These are phyloP conservation scores for Friedmanniomyces simplex DNA, from an alignment of 495 filamentous ascomycete genomes.

Conservation along the genomic window DNA sequence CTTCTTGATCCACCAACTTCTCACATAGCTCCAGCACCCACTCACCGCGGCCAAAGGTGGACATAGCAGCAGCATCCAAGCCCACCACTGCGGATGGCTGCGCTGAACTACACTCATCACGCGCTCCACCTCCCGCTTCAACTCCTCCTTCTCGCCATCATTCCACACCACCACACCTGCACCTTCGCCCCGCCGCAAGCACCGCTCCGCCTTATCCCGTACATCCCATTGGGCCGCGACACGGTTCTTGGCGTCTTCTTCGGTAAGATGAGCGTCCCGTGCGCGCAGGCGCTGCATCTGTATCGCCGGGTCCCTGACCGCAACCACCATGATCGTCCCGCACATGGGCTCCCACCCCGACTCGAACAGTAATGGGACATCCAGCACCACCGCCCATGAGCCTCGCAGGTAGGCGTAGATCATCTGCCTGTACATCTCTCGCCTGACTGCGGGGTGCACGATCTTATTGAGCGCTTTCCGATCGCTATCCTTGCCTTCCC, in stretches of 20 bases:
- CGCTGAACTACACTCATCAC: conserved; percentile 52
- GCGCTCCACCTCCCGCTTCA: conserved; percentile 51
- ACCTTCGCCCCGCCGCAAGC: conserved; percentile 48
- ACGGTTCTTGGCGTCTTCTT: conserved; percentile 70
- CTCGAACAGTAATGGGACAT: conserved; percentile 89
- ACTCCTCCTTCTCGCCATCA: conserved; percentile 58
- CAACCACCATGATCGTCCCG: conserved; percentile 75
- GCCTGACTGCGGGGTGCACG: conserved; percentile 75
- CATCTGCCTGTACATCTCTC: conserved; percentile 61
- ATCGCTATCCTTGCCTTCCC: conserved; percentile 55
- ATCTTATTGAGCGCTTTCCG: conserved; percentile 73
- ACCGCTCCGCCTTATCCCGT: conserved; percentile 64
- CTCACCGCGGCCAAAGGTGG: conserved; percentile 60
- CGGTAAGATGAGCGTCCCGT: conserved; percentile 60
- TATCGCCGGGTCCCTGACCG: conserved; percentile 57
- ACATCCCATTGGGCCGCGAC: conserved; percentile 79
- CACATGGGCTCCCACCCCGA: conserved; percentile 69
- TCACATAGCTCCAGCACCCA: conserved; percentile 55
- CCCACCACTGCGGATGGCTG: conserved; percentile 71
- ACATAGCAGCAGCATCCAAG: conserved; percentile 55
- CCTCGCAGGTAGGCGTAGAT: conserved; percentile 57
- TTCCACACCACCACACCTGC: conserved; percentile 78
- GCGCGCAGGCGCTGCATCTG: conserved; percentile 69
- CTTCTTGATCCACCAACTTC: conserved; percentile 55
- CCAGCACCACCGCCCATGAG: conserved; percentile 79